phyloP scores from a whole-genome alignment of 306 rosid genomes.

The Albizia julibrissin region DNA sequence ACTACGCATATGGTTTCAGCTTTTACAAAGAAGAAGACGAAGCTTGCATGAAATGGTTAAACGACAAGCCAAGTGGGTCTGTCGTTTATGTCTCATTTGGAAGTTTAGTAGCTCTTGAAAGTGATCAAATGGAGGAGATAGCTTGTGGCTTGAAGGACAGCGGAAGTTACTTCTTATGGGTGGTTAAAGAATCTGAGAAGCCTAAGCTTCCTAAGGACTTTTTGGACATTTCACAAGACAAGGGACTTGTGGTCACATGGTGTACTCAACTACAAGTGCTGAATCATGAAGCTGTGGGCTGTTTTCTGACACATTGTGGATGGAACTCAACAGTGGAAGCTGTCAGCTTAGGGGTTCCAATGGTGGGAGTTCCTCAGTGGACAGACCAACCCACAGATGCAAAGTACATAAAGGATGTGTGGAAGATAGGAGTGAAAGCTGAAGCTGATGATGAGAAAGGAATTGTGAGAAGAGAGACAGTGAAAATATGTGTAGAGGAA shows the following conservation, averaged over 20 bases:
- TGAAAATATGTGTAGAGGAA: not conserved
- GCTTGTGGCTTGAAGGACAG: not conserved
- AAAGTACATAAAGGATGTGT: not conserved
- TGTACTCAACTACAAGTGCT: not conserved
- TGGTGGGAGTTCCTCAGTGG: slow-evolving; percentile 4
- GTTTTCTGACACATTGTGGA: slow-evolving; percentile 10
- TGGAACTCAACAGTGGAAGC: slow-evolving; percentile 4
- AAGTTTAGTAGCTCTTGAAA: not conserved
- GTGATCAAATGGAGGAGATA: not conserved
- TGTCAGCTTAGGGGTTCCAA: slow-evolving; percentile 5
- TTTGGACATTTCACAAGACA: not conserved
- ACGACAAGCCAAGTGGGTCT: not conserved
- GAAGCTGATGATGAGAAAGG: not conserved
- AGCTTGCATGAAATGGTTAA: not conserved
- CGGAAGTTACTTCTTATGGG: not conserved
- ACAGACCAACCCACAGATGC: slow-evolving; percentile 8
- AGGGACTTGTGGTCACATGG: slow-evolving; percentile 12
- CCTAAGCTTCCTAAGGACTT: not conserved
- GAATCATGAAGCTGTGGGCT: not conserved
- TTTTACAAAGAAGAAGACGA: not conserved
- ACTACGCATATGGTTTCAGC: not conserved
- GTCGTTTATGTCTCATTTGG: slow-evolving; percentile 9
- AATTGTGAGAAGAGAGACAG: not conserved
- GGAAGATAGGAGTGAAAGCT: not conserved
- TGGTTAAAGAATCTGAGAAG: not conserved